Evolutionary conservation across 345 rosid genomes (phyloP), one percentile per base, ranked within the genome.

Genomic region (Acer yangbiense): DNA sequence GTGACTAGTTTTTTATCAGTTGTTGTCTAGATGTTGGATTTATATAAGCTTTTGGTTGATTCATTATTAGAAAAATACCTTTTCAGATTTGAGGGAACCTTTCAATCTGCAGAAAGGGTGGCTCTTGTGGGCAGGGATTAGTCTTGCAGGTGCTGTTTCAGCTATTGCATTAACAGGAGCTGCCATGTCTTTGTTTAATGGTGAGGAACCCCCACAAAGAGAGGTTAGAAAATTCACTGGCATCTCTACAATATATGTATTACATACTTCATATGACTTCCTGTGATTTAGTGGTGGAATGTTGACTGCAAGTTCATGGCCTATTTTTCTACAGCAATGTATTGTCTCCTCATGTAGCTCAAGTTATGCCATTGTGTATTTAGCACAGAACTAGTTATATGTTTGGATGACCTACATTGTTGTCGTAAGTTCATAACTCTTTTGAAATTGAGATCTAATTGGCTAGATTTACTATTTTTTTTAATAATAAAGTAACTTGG

Each of bases 41-140:
- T 27, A 18, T 7, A 11, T 21, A 9, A 14, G 68, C 66, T 13
- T 48, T 39, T 52, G 9, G 50, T 27, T 78, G 43, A 52, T 70
- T 68, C 62, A 63, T 39, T 54, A 25, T 46, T 1, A 32, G 55
- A 61, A 39, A 69, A 25, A 32, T 74, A 20, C 55, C 81, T 73
- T 76, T 77, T 80, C 86, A 91, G 95, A 91, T 83, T 80, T 91
- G 83, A 91, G 81, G 83, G 91, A 89, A 67, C 95, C 95, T 78
- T 89, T 91, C 84, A 80, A 87, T 78, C 80, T 84, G 20, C 82
- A 78, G 75, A 88, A 70, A 79, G 95, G 95, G 9, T 91, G 95
- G 95, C 78, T 89, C 74, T 41, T 91, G 76, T 91, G 95, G 95
- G 93, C 90, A 25, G 88, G 78, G 70, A 69, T 87, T 72, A 90